These are phyloP conservation scores for Fusarium miscanthi DNA, from an alignment of 2,329 filamentous ascomycete species.

Conservation along the genomic window DNA sequence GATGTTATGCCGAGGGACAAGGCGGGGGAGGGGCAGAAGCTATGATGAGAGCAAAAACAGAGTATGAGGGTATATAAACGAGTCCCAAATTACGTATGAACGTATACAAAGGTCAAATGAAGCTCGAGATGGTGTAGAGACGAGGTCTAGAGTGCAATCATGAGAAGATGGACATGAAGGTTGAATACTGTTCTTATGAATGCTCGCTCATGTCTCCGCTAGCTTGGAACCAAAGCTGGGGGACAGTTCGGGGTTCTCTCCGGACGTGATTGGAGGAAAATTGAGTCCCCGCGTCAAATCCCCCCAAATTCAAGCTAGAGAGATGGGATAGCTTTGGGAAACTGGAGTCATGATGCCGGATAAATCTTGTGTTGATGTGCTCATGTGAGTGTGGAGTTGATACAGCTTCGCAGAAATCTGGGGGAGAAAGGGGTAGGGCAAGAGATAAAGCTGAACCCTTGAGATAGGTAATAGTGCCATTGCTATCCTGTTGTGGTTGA, in stretches of 20 bases:
- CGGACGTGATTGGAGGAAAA: slow-evolving; percentile 48
- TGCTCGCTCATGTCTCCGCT: slow-evolving; percentile 40
- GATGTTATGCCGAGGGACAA: slow-evolving; percentile 28
- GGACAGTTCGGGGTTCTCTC: slow-evolving; percentile 40
- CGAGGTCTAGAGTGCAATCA: slow-evolving; percentile 8
- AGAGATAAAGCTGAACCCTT: background rate
- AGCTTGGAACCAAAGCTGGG: slow-evolving; percentile 19
- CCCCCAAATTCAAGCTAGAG: slow-evolving; percentile 39
- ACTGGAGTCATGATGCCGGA: slow-evolving; percentile 36
- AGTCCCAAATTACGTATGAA: background rate
- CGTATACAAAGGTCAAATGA: background rate
- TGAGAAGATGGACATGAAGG: slow-evolving; percentile 20
- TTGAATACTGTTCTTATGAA: slow-evolving; percentile 34
- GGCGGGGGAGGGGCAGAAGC: slow-evolving; percentile 37
- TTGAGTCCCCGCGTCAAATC: slow-evolving; percentile 20
- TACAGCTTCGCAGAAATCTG: slow-evolving; percentile 12
- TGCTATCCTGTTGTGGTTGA: background rate
- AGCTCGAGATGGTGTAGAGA: background rate
- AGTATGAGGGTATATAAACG: slow-evolving; percentile 10
- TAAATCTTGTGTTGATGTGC: slow-evolving; percentile 32
- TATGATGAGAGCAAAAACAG: slow-evolving; percentile 29
- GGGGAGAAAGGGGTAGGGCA: slow-evolving; percentile 1
- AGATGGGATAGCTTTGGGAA: background rate
- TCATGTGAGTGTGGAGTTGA: slow-evolving; percentile 26
- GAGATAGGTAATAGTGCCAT: background rate